Evolutionary conservation across 768 basidiomycete genomes (phyloP).

Genomic region (Suillus alpinus): DNA sequence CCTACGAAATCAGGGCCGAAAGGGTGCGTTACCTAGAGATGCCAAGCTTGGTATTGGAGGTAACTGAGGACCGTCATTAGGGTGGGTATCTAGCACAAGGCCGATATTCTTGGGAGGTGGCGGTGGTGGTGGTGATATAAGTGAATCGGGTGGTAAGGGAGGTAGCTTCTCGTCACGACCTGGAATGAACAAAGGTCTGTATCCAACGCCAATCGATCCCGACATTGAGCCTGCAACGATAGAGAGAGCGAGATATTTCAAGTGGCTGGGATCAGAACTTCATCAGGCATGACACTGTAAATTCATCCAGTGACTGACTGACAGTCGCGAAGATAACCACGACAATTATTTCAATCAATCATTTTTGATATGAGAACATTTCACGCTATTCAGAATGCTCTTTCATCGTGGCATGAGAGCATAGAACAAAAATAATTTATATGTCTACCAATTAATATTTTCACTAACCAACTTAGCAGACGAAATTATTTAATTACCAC

Average conservation of each 20-base stretch:
- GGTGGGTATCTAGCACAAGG: slow-evolving; percentile 5
- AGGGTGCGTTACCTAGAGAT: slow-evolving; percentile 21
- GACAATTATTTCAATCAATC: not conserved
- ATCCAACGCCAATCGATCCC: not conserved
- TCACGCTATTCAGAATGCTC: not conserved
- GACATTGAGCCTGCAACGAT: not conserved
- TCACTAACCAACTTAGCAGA: not conserved
- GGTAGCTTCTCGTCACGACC: slow-evolving; percentile 30
- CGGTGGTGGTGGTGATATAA: slow-evolving; percentile 9
- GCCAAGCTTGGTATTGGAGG: slow-evolving; percentile 16
- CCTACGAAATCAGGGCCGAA: slow-evolving; percentile 2
- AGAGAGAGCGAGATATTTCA: not conserved
- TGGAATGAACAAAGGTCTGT: slow-evolving; percentile 29
- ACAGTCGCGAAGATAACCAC: not conserved
- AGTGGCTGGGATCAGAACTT: not conserved
- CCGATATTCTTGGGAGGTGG: slow-evolving; percentile 22
- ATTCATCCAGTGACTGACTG: not conserved
- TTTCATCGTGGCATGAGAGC: not conserved
- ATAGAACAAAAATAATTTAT: not conserved
- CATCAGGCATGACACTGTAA: not conserved
- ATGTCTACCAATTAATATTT: not conserved
- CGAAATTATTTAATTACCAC: not conserved
- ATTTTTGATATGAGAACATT: not conserved
- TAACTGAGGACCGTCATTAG: slow-evolving; percentile 6
- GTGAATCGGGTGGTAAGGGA: slow-evolving; percentile 8